A percentile compares a stretch with the other conserved stretches of the same genome.
Evolutionary conservation across 805 yeast species (phyloP).

Genomic region (Barnettozyma salicaria): DNA sequence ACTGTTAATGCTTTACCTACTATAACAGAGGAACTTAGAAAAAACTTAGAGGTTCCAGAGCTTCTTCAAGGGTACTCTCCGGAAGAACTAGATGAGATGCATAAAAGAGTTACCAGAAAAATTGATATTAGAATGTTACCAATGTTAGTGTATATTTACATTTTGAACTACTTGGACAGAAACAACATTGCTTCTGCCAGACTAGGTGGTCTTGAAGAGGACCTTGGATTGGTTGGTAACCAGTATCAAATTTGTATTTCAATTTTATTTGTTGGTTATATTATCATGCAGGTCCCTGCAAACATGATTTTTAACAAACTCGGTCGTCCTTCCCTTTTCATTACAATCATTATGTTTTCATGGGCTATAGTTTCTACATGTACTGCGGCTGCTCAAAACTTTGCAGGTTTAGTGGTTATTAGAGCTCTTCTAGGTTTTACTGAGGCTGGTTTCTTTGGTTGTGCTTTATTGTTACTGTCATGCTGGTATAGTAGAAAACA

Average conservation of each 20-base stretch:
- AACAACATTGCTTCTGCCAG: conserved; percentile 46
- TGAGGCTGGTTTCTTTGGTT: conserved; percentile 46
- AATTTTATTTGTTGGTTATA: conserved; percentile 46
- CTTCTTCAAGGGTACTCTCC: conserved; percentile 17
- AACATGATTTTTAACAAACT: conserved; percentile 36
- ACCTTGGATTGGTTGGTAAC: conserved; percentile 35
- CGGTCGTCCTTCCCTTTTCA: conserved; percentile 46
- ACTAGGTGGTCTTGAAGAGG: conserved; percentile 43
- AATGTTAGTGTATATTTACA: conserved; percentile 43
- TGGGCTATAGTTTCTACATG: conserved; percentile 41
- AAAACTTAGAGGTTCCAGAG: conserved; percentile 20
- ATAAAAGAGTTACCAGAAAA: conserved; percentile 39
- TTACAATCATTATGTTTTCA: conserved; percentile 41
- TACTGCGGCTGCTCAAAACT: conserved; percentile 28
- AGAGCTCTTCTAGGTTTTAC: conserved; percentile 38
- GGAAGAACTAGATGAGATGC: conserved; percentile 41
- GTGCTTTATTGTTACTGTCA: conserved; percentile 44
- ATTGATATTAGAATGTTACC: conserved; percentile 46
- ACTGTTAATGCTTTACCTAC: conserved; percentile 2
- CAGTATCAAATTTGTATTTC: conserved; percentile 47
- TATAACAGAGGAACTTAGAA: conserved; percentile 12
- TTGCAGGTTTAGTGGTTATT: conserved; percentile 27
- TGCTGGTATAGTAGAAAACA: conserved; percentile 51
- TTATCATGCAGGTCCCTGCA: conserved; percentile 46
- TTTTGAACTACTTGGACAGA: conserved; percentile 45